Evolutionary conservation across 2,329 filamentous ascomycete genomes (phyloP).

Genomic region (Ramularia endophylla): DNA sequence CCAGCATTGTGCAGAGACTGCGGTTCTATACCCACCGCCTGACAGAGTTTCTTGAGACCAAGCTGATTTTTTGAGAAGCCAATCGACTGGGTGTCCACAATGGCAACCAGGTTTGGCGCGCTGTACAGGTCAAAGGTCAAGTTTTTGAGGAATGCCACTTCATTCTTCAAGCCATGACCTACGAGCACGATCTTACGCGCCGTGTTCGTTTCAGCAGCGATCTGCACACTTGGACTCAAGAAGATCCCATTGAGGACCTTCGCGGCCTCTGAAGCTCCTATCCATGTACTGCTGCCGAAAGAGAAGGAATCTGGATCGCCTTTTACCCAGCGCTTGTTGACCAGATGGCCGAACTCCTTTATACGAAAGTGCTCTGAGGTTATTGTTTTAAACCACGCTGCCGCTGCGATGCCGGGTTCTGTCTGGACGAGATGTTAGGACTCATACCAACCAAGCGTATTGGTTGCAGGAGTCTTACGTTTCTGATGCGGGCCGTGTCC

Average conservation of each 20-base stretch:
- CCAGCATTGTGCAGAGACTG: constrained; percentile 6
- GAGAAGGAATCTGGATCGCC: constrained; percentile 70
- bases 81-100: constrained; percentile 65
- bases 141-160: constrained; percentile 60
- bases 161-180: constrained; percentile 66
- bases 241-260: constrained; percentile 49
- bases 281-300: constrained; percentile 56
- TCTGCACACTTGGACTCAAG: constrained; percentile 35
- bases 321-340: constrained; percentile 61
- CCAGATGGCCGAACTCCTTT: constrained; percentile 57
- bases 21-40: constrained; percentile 46
- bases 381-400: constrained; percentile 8
- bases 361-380: constrained; percentile 62
- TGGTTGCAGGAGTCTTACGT: background rate
- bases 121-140: constrained; percentile 57
- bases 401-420: constrained; percentile 31
- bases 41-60: constrained; percentile 48
- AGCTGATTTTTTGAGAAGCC: constrained; percentile 49
- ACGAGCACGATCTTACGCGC: constrained; percentile 67
- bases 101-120: constrained; percentile 47
- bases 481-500: constrained; percentile 53
- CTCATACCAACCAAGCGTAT: background rate
- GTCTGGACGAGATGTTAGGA: constrained; percentile 1
- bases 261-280: constrained; percentile 35
- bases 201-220: background rate